Base-by-base conservation (phyloP, 2,329 filamentous ascomycete genomes). In the Colletotrichum cordylinicola region DNA sequence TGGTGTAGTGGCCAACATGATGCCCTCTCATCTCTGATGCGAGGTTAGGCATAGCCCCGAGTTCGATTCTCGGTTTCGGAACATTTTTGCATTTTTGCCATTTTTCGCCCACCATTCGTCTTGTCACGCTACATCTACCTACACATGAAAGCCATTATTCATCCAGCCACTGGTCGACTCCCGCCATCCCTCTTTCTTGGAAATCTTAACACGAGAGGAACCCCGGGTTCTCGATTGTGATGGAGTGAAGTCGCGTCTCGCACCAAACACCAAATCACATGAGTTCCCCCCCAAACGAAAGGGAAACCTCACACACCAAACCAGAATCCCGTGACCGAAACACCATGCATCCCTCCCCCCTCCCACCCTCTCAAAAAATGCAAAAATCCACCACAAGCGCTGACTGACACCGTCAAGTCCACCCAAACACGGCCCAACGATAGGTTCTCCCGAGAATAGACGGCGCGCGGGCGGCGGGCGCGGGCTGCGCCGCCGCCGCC, bases 1-100 rank as follows among this genome's bases (percentile, higher is more conserved):
- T 72, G 69, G 72, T 72, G 72, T 72, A 75, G 72, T 75, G 69
- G 69, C 72, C 62, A 75, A 75, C 72, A 75, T 75, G 69, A 75
- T 75, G 72, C 72, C 72, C 72, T 75, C 69, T 72, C 72, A 75
- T 37, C 10, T 2, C 6, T 13, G 55, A 33, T 12, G 72, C 55
- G 55, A 72, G 69, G 69, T 64, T 58, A 72, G 72, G 69, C 69
- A 75, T 72, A 75, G 61, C 72, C 72, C 72, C 72, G 72, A 75
- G 72, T 72, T 75, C 72, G 70, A 73, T 73, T 73, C 70, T 73
- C 70, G 70, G 70, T 48, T 72, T 56, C 12, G 68, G 68, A 71
- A 71, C 12, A 6, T 2, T 12, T 13, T 70, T 67, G 66, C 61
- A 24, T 21, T 61, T 61, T 24, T 33, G 58, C 31, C 6, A 9